Evolutionary conservation across 352 stramenopile genomes (phyloP), one percentile per base, ranked within the genome.

Genomic region (Globisporangium megalacanthum): DNA sequence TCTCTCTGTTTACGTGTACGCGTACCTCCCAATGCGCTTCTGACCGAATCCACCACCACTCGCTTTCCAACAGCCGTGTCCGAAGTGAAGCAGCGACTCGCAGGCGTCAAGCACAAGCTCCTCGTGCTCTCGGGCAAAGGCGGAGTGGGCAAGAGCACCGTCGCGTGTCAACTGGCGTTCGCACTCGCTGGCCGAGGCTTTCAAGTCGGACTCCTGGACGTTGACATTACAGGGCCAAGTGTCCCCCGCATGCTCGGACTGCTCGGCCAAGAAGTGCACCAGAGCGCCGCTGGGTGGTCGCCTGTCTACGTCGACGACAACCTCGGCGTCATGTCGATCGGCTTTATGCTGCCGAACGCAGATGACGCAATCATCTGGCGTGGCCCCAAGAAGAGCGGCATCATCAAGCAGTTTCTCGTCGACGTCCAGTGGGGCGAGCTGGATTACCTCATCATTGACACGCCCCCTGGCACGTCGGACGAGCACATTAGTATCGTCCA

Each of bases 371-470:
- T 99, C 52, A 99, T 99, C 58, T 99, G 98, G 98, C 82, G 98
- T 56, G 98, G 97, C 19, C 97, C 98, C 11, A 94, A 98, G 73
- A 99, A 99, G 78, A 99, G 99, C 77, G 97, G 94, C 41, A 90
- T 99, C 41, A 99, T 99, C 78, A 98, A 99, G 80, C 97, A 99
- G 79, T 99, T 99, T 73, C 83, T 99, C 37, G 99, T 97, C 15
- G 94, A 99, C 63, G 98, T 99, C 14, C 94, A 99, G 77, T 99
- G 98, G 98, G 97, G 97, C 17, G 79, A 97, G 37, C 88, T 99
- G 45, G 98, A 99, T 81, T 99, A 99, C 70, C 77, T 99, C 42
- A 97, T 99, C 66, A 97, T 99, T 41, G 97, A 99, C 75, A 99
- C 97, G 62, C 98, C 98, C 4, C 98, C 98, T 8, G 98, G 98